Evolutionary conservation across 805 yeast species (phyloP).

Genomic region (Lipomyces yamanashiensis): DNA sequence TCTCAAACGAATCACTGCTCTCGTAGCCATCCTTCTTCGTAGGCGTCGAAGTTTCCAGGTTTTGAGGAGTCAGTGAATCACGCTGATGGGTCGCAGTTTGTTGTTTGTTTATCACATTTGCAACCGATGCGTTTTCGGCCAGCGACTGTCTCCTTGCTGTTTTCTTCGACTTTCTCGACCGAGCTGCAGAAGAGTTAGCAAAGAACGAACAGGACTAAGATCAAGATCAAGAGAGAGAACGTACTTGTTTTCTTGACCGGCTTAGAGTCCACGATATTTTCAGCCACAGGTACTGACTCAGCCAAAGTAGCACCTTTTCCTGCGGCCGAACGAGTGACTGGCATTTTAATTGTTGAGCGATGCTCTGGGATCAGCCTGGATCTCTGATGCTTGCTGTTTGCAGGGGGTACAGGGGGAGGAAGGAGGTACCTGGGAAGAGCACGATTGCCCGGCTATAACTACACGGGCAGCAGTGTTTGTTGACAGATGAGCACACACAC

Average conservation of each 20-base stretch:
- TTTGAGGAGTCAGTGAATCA: neutral
- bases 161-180: conserved; percentile 4
- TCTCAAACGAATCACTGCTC: conserved; percentile 30
- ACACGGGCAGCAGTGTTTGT: neutral
- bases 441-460: no score
- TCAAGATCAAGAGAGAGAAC: neutral
- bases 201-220: neutral
- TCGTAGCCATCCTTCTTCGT: conserved; percentile 13
- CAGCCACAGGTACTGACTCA: neutral
- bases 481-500: neutral
- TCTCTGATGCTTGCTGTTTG: no score
- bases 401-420: no score
- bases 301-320: neutral
- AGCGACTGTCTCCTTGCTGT: neutral
- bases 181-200: neutral
- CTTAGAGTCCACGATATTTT: neutral
- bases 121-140: conserved; percentile 4
- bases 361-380: neutral
- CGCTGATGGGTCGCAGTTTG: neutral
- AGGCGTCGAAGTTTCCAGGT: neutral
- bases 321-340: conserved; percentile 20
- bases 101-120: conserved; percentile 1
- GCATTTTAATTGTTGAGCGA: conserved; percentile 4
- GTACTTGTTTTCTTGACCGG: conserved; percentile 4
- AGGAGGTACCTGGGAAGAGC: no score